Evolutionary conservation across 129 eudicot species (phyloP), one percentile per base, ranked within the genome.

Genomic region (Centaurea solstitialis): DNA sequence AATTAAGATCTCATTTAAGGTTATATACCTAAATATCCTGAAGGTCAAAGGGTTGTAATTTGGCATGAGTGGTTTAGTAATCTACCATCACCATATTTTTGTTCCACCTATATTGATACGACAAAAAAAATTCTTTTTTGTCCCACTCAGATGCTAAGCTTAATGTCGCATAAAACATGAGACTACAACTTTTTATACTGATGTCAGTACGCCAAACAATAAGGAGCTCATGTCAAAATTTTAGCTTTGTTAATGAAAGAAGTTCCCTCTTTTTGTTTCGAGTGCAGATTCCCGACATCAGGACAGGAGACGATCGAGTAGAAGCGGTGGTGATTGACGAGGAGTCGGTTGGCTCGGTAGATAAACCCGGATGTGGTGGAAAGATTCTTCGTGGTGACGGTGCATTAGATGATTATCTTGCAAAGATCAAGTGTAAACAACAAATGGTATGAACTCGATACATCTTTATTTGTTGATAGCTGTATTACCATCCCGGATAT

Each of bases 321-420:
- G 98, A 94, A 76, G 97, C 98, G 7, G 97, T 94, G 24, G 96
- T 94, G 43, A 83, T 94, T 75, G 98, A 94, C 41, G 94, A 92
- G 80, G 98, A 90, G 73, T 89, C 97, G 38, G 89, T 91, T 33
- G 98, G 94, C 41, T 81, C 86, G 35, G 80, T 81, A 23, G 83
- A 85, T 70, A 78, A 79, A 39, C 80, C 73, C 33, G 96, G 98
- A 70, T 79, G 83, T 77, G 98, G 96, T 30, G 95, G 92, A 4
- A 94, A 94, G 76, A 73, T 94, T 73, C 97, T 94, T 47, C 87
- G 88, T 4, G 97, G 98, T 50, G 94, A 92, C 39, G 91, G 92
- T 86, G 91, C 98, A 33, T 77, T 94, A 76, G 90, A 92, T 68
- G 77, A 85, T 10, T 90, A 88, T 85, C 89, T 91, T 71, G 86